A percentile compares a stretch with the other conserved stretches of the same genome.
These are phyloP conservation scores for Solanum chmielewskii DNA, from an alignment of 257 asterid species.

Conservation along the genomic window DNA sequence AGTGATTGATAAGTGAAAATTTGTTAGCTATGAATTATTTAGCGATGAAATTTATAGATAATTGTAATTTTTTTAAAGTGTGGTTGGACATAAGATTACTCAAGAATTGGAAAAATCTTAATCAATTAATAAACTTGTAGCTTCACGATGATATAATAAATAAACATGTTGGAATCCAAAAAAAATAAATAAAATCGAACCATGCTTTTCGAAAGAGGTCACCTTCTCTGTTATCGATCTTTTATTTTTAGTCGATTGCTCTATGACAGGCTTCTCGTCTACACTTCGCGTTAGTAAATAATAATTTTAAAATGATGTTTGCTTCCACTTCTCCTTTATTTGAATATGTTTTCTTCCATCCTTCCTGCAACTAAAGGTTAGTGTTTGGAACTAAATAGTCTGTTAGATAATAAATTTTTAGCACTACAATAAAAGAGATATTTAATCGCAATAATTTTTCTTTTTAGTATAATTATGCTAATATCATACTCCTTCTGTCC, in stretches of 20 bases:
- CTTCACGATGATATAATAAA: neutral
- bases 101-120: neutral
- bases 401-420: neutral
- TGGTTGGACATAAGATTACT: neutral
- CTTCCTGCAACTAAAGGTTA: neutral
- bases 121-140: neutral
- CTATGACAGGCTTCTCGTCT: too few species aligned
- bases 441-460: neutral
- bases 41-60: neutral
- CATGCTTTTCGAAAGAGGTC: neutral
- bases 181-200: neutral
- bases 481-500: neutral
- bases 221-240: accelerated
- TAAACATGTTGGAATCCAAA: neutral
- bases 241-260: neutral
- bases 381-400: neutral
- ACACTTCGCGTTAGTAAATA: too few species aligned
- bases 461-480: neutral
- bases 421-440: neutral
- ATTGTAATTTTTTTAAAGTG: neutral
- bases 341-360: too few species aligned
- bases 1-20: neutral
- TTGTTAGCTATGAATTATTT: neutral
- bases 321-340: neutral
- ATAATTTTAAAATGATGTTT: too few species aligned